These are phyloP conservation scores for Dactylellina cionopaga DNA, from an alignment of 2,329 filamentous ascomycete genomes.

Conservation along the genomic window DNA sequence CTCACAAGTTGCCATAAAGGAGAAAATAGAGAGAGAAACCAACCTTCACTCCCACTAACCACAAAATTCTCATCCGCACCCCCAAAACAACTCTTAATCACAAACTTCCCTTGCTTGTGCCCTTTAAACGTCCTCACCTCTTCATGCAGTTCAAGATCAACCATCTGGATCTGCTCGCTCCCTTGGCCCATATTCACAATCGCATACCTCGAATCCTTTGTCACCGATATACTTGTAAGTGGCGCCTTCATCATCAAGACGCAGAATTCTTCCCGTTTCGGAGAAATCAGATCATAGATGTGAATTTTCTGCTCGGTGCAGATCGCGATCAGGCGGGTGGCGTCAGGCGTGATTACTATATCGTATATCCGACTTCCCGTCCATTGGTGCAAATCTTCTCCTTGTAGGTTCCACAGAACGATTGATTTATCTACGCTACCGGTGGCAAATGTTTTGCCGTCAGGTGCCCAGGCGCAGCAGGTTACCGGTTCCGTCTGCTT, in stretches of 20 bases:
- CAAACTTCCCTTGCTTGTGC: slow-evolving; percentile 76
- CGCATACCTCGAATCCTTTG: slow-evolving; percentile 79
- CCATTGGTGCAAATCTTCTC: slow-evolving; percentile 73
- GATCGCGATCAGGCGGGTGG: slow-evolving; percentile 80
- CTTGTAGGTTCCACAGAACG: slow-evolving; percentile 75
- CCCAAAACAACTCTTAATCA: slow-evolving; percentile 86
- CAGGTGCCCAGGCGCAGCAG: slow-evolving; percentile 85
- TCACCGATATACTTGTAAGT: slow-evolving; percentile 82
- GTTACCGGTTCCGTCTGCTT: slow-evolving; percentile 86
- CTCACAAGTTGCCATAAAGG: no score
- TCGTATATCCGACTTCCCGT: slow-evolving; percentile 82
- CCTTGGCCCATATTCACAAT: slow-evolving; percentile 80
- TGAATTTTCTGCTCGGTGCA: slow-evolving; percentile 76
- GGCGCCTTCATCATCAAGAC: slow-evolving; percentile 72
- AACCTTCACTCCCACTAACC: slow-evolving; percentile 89
- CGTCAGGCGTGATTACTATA: slow-evolving; percentile 82
- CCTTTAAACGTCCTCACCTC: slow-evolving; percentile 79
- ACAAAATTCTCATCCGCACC: slow-evolving; percentile 93
- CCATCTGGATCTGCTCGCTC: slow-evolving; percentile 72
- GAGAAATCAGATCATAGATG: slow-evolving; percentile 82
- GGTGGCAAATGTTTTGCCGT: slow-evolving; percentile 80
- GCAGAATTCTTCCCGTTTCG: slow-evolving; percentile 74
- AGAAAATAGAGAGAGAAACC: slow-evolving; percentile 54
- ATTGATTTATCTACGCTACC: slow-evolving; percentile 77
- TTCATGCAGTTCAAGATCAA: slow-evolving; percentile 78